A percentile compares a stretch with the other conserved stretches of the same genome.
These are phyloP conservation scores for Samsoniella hepiali DNA, from an alignment of 2,329 filamentous ascomycete genomes.

Conservation along the genomic window DNA sequence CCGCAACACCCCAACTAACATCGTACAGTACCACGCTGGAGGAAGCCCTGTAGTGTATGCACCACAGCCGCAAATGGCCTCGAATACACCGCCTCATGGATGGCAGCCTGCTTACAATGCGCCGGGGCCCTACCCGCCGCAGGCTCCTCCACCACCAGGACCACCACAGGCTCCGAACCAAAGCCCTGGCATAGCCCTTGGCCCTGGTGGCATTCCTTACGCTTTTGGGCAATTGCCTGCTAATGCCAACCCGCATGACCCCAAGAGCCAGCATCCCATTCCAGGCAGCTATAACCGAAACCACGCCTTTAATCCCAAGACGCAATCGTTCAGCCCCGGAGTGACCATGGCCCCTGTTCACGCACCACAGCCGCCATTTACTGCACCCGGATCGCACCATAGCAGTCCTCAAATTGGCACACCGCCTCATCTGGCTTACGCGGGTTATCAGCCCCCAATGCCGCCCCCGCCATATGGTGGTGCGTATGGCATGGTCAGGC, in stretches of 20 bases:
- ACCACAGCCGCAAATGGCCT: slow-evolving; percentile 33
- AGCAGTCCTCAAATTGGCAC: slow-evolving; percentile 53
- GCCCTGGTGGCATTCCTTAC: slow-evolving; percentile 52
- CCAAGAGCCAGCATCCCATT: slow-evolving; percentile 75
- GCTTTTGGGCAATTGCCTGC: slow-evolving; percentile 75
- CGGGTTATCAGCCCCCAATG: slow-evolving; percentile 45
- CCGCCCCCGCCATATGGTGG: slow-evolving; percentile 44
- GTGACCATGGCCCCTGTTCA: slow-evolving; percentile 49
- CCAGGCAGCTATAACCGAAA: slow-evolving; percentile 76
- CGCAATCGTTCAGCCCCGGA: slow-evolving; percentile 80
- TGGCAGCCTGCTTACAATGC: slow-evolving; percentile 39
- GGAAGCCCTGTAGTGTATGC: slow-evolving; percentile 38
- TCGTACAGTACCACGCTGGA: slow-evolving; percentile 30
- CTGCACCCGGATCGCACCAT: slow-evolving; percentile 47
- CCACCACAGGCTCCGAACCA: slow-evolving; percentile 25
- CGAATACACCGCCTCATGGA: slow-evolving; percentile 29
- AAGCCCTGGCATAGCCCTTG: slow-evolving; percentile 24
- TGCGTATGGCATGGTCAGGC: slow-evolving; percentile 54
- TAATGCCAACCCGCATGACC: slow-evolving; percentile 66
- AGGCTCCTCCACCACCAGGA: slow-evolving; percentile 23
- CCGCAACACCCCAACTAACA: neutral
- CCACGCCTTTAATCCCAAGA: slow-evolving; percentile 90
- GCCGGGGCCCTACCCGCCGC: slow-evolving; percentile 29
- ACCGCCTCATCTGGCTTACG: slow-evolving; percentile 46
- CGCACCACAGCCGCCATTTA: slow-evolving; percentile 46